A percentile compares a stretch with the other conserved stretches of the same genome.
Evolutionary conservation across 345 rosid species (phyloP).

Genomic region (Nasturtium officinale): DNA sequence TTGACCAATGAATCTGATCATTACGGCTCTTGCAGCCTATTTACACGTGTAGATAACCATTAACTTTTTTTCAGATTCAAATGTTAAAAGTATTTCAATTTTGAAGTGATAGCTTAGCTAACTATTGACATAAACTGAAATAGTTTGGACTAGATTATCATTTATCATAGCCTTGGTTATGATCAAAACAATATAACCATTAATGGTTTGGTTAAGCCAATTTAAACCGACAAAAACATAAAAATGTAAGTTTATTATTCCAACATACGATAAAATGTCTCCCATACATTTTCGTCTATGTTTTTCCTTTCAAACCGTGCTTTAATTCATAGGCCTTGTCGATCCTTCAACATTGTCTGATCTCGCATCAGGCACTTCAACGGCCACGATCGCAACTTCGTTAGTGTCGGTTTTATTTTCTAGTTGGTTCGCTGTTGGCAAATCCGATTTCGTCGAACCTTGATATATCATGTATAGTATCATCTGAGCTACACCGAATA

Average conservation of each 20-base stretch:
- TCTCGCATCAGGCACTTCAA: constrained; percentile 22
- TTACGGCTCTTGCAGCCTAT: constrained; percentile 3
- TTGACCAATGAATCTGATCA: constrained; percentile 9
- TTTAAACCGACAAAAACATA: constrained; percentile 10
- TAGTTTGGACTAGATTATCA: background rate
- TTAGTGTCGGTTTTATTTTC: constrained; percentile 8
- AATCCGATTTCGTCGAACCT: constrained; percentile 37
- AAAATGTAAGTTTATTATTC: constrained; percentile 15
- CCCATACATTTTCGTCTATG: background rate
- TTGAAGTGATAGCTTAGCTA: background rate
- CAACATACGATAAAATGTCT: constrained; percentile 21
- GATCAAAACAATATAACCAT: constrained; percentile 24
- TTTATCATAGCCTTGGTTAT: constrained; percentile 16
- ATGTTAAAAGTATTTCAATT: background rate
- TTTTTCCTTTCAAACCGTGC: constrained; percentile 11
- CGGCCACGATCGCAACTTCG: constrained; percentile 26
- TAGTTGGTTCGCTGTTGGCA: constrained; percentile 23
- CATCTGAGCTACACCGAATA: constrained; percentile 70
- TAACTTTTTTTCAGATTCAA: background rate
- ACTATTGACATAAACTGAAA: background rate
- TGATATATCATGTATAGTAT: constrained; percentile 65
- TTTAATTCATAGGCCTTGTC: constrained; percentile 13
- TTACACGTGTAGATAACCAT: constrained; percentile 5
- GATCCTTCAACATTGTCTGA: constrained; percentile 27
- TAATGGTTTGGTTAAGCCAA: constrained; percentile 7